Evolutionary conservation across 805 yeast genomes (phyloP), one percentile per base, ranked within the genome.

Genomic region (Wickerhamiella allomyrinae): DNA sequence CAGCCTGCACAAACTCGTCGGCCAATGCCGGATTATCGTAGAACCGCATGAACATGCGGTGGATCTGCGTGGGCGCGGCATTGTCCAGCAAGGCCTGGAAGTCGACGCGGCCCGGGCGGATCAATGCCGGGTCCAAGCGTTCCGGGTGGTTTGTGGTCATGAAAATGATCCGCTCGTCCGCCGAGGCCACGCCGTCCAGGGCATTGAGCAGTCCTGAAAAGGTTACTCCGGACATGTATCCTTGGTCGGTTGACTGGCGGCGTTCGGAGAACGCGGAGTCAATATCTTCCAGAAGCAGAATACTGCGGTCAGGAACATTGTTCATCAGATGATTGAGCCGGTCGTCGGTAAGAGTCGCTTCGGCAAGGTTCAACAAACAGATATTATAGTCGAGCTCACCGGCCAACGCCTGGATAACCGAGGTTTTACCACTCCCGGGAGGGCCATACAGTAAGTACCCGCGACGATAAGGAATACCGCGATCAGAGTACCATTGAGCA

Each of bases 81-180:
- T 89, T 83, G 50, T 82, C 91, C 31, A 91, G 73, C 54, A 78
- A 65, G 17, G 77, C 79, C 61, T 85, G 84, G 59, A 70, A 77
- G 57, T 91, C 98, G 24, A 91, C 79, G 61, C 98, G 71, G 2
- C 98, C 98, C 0, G 98, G 98, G 49, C 98, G 71, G 58, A 91
- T 64, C 35, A 91, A 70, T 0, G 98, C 98, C 1, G 95, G 85
- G 55, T 91, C 98, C 29, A 91, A 66, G 48, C 75, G 75, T 48
- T 91, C 97, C 0, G 96, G 95, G 56, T 91, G 98, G 60, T 91
- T 91, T 17, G 98, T 89, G 17, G 98, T 91, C 98, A 91, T 91
- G 61, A 91, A 91, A 0, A 96, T 89, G 25, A 91, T 70, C 37
- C 95, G 80, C 57, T 91, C 97, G 57, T 91, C 98, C 1, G 96